phyloP scores from a whole-genome alignment of 441 rosid genomes.

The Sinapis alba region DNA sequence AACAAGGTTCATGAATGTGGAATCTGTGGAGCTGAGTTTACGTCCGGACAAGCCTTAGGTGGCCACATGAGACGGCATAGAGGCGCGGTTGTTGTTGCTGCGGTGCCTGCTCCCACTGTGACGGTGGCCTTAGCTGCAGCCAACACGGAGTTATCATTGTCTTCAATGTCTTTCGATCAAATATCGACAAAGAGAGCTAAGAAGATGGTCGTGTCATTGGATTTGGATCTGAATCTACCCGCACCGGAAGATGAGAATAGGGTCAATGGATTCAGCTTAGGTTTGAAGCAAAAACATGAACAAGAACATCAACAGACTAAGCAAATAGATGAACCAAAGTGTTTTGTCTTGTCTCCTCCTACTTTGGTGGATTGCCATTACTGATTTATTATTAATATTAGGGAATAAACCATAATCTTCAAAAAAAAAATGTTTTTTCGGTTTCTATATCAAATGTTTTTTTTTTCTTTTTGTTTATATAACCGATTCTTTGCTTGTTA shows the following conservation, averaged over 20 bases:
- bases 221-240: conserved; percentile 89
- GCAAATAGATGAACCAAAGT: conserved; percentile 35
- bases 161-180: conserved; percentile 30
- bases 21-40: conserved; percentile 78
- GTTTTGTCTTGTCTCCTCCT: conserved; percentile 56
- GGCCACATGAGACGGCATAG: conserved; percentile 93
- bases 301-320: conserved; percentile 30
- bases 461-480: not conserved
- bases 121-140: conserved; percentile 11
- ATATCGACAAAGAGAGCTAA: conserved; percentile 38
- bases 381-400: conserved; percentile 37
- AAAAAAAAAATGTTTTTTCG: not conserved
- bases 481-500: conserved; percentile 34
- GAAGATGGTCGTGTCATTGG: conserved; percentile 52
- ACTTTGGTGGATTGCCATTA: conserved; percentile 88
- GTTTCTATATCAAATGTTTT: conserved; percentile 7
- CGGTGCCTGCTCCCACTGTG: conserved; percentile 15
- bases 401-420: not conserved
- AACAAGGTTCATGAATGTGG: conserved; percentile 81
- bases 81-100: conserved; percentile 36
- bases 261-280: conserved; percentile 41
- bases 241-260: conserved; percentile 70
- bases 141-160: conserved; percentile 30
- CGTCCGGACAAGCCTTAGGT: conserved; percentile 86
- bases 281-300: conserved; percentile 52